Percentiles rank a stretch among this genome's conserved stretches.
Conservation (phyloP, 108 stramenopile genomes). For the Cyclotella distinguenda region DNA sequence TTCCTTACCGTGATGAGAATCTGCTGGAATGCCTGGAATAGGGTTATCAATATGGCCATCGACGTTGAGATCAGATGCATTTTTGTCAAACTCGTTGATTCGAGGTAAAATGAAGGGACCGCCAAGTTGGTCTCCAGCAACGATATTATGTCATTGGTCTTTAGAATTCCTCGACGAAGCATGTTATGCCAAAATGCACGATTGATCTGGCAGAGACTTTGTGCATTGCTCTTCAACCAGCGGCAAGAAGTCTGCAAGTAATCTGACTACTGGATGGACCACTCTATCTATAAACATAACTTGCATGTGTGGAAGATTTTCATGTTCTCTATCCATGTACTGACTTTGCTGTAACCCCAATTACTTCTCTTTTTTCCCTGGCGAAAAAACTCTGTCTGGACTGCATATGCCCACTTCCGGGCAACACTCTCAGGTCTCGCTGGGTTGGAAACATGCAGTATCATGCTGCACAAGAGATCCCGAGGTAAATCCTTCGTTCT, state of each 20-base stretch:
- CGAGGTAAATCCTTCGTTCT: conserved; percentile 49
- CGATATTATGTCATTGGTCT: conserved; percentile 34
- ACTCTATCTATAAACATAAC: conserved; percentile 53
- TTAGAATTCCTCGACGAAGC: conserved; percentile 32
- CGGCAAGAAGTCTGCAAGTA: conserved; percentile 51
- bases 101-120: conserved; percentile 4
- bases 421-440: conserved; percentile 36
- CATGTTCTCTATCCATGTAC: conserved; percentile 43
- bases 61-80: neutral
- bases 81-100: neutral
- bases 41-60: conserved; percentile 1
- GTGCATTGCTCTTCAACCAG: conserved; percentile 42
- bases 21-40: conserved; percentile 51
- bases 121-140: conserved; percentile 22
- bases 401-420: conserved; percentile 50
- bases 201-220: conserved; percentile 44
- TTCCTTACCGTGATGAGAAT: conserved; percentile 23
- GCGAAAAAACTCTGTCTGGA: conserved; percentile 53
- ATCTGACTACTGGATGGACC: conserved; percentile 41
- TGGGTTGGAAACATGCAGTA: conserved; percentile 53
- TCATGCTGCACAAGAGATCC: conserved; percentile 53
- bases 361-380: conserved; percentile 53
- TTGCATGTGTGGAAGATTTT: conserved; percentile 59
- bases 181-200: conserved; percentile 52
- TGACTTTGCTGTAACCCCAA: conserved; percentile 27